Conservation (phyloP, 345 rosid species). For the Stellera chamaejasme region DNA sequence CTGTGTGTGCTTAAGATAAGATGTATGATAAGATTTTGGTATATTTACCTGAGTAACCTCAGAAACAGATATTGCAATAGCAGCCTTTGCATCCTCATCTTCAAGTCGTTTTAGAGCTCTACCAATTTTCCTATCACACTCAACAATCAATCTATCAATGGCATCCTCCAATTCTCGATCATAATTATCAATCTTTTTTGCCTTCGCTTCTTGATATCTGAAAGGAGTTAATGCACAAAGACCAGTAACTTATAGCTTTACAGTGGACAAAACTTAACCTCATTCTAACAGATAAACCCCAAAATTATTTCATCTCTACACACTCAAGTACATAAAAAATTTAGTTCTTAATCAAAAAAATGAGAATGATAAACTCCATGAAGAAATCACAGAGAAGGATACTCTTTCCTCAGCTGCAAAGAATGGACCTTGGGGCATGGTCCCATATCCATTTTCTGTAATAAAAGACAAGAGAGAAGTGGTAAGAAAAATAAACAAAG, state of each 20-base stretch:
- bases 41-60: conserved; percentile 85
- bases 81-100: conserved; percentile 99
- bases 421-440: conserved; percentile 99
- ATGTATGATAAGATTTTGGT: neutral
- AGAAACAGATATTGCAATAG: conserved; percentile 93
- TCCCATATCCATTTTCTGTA: conserved; percentile 99
- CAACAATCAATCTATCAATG: conserved; percentile 89
- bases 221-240: conserved; percentile 23
- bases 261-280: neutral
- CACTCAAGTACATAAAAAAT: neutral
- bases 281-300: neutral
- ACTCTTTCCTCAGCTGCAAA: conserved; percentile 93
- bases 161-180: conserved; percentile 96
- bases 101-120: conserved; percentile 98
- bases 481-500: neutral
- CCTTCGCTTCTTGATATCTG: conserved; percentile 89
- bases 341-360: neutral
- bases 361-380: too few relatives aligned
- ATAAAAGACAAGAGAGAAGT: neutral
- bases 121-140: conserved; percentile 93
- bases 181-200: conserved; percentile 71
- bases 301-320: neutral
- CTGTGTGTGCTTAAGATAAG: conserved; percentile 1
- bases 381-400: conserved; percentile 30
- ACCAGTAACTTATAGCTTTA: neutral